Percentiles rank a stretch among this genome's conserved stretches.
Conservation (phyloP, 371 early-diverging fungal species). For the Mucor irregularis region DNA sequence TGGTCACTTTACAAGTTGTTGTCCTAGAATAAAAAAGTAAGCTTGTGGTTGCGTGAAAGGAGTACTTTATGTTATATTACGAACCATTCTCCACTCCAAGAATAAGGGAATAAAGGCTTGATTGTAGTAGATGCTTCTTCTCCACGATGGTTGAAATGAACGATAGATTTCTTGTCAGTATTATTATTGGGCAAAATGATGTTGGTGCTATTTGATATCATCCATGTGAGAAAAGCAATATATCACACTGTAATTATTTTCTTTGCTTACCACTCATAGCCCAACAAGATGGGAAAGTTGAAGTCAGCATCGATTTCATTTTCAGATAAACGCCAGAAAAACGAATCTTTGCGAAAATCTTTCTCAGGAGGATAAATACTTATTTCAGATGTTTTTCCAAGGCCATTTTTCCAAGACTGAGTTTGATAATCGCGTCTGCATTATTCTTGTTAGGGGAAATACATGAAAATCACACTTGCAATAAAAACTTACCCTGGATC, state of each 20-base stretch:
- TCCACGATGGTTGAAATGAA: conserved; percentile 59
- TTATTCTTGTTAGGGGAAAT: neutral
- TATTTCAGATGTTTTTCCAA: conserved; percentile 65
- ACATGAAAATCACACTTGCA: neutral
- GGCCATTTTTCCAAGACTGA: conserved; percentile 71
- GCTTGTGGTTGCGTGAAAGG: no score
- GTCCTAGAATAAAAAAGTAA: conserved; percentile 15
- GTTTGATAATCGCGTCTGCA: conserved; percentile 31
- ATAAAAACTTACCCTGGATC: conserved; percentile 19
- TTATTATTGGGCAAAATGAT: conserved; percentile 30
- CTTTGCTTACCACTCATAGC: conserved; percentile 52
- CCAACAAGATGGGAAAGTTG: conserved; percentile 64
- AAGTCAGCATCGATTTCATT: conserved; percentile 58
- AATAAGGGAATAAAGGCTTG: conserved; percentile 63
- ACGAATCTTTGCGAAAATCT: conserved; percentile 54
- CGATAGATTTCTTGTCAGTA: conserved; percentile 28
- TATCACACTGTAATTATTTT: no score
- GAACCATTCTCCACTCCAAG: conserved; percentile 63
- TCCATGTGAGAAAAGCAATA: no score
- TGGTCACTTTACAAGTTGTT: conserved; percentile 50
- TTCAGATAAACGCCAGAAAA: conserved; percentile 64
- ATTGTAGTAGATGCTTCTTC: conserved; percentile 54
- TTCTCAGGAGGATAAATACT: conserved; percentile 56
- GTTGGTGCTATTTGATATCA: conserved; percentile 31
- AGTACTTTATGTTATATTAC: neutral